Percentiles rank a stretch among this genome's conserved stretches.
These are phyloP conservation scores for Thermomyces lanuginosus DNA, from an alignment of 2,329 filamentous ascomycete species.

Conservation along the genomic window DNA sequence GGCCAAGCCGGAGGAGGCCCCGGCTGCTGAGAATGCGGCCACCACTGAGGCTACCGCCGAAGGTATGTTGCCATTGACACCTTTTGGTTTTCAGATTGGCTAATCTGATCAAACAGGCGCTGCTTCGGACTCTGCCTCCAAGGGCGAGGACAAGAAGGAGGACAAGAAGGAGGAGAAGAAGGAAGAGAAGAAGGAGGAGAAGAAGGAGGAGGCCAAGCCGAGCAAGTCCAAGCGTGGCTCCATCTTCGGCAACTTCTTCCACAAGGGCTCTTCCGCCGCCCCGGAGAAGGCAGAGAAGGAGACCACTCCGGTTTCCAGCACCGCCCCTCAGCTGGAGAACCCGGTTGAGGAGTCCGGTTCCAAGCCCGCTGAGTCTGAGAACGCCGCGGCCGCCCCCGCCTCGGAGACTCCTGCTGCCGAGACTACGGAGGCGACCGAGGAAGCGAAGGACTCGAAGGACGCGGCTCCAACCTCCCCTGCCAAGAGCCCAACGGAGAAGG, in stretches of 20 bases:
- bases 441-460: conserved; percentile 14
- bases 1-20: conserved; percentile 16
- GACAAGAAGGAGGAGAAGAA: conserved; percentile 29
- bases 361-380: conserved; percentile 26
- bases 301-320: conserved; percentile 31
- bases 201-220: conserved; percentile 29
- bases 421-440: conserved; percentile 12
- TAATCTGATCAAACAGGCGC: not conserved
- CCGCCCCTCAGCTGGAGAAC: conserved; percentile 33
- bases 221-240: conserved; percentile 64
- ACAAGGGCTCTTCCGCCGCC: conserved; percentile 43
- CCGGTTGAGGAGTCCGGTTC: conserved; percentile 22
- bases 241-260: conserved; percentile 61
- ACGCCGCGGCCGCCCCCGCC: conserved; percentile 27
- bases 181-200: conserved; percentile 15
- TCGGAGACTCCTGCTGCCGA: conserved; percentile 15
- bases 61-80: no score
- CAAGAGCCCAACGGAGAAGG: conserved; percentile 14
- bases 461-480: conserved; percentile 12
- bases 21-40: conserved; percentile 17
- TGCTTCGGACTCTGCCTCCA: no score
- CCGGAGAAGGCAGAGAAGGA: conserved; percentile 34
- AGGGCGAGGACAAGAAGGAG: conserved; percentile 29
- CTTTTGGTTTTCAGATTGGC: no score
- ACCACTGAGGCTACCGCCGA: conserved; percentile 21